Conservation (phyloP, 2,329 filamentous ascomycete genomes). For the Ophiostoma sp. region DNA sequence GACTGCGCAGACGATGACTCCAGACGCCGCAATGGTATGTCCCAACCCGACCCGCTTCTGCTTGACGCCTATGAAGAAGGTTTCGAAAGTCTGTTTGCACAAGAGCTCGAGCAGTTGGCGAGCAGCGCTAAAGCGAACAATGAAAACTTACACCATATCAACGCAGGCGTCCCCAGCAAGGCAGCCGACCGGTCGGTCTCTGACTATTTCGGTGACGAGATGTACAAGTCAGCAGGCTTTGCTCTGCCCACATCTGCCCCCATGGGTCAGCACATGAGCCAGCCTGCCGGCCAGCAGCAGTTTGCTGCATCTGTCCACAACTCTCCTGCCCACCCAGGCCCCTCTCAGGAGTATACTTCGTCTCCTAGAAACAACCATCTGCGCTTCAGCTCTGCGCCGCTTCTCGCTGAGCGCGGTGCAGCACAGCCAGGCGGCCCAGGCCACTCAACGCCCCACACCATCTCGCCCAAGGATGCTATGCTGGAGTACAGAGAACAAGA, state of each 20-base stretch:
- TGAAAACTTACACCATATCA: slow-evolving; percentile 61
- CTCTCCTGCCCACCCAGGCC: slow-evolving; percentile 42
- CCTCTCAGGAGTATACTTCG: slow-evolving; percentile 35
- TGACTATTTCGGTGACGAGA: slow-evolving; percentile 76
- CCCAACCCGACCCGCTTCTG: slow-evolving; percentile 14
- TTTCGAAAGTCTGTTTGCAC: slow-evolving; percentile 18
- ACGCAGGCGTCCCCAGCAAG: slow-evolving; percentile 61
- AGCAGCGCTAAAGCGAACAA: slow-evolving; percentile 36
- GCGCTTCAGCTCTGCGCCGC: slow-evolving; percentile 34
- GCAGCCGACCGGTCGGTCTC: slow-evolving; percentile 74
- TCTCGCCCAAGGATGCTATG: slow-evolving; percentile 88
- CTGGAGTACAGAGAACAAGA: slow-evolving; percentile 77
- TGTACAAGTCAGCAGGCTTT: slow-evolving; percentile 66
- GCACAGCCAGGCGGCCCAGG: slow-evolving; percentile 41
- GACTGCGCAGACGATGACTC: slow-evolving; percentile 44
- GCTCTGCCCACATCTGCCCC: slow-evolving; percentile 51
- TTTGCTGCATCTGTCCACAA: slow-evolving; percentile 40
- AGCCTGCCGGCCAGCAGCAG: slow-evolving; percentile 71
- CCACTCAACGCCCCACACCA: slow-evolving; percentile 65
- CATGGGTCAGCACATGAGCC: slow-evolving; percentile 49
- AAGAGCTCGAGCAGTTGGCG: slow-evolving; percentile 11
- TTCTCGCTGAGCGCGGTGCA: slow-evolving; percentile 57
- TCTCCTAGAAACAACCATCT: slow-evolving; percentile 33
- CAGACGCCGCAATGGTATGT: slow-evolving; percentile 53
- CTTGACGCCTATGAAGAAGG: neutral